Conservation (phyloP, 169 alveolate species). For the Plasmodium inui region DNA sequence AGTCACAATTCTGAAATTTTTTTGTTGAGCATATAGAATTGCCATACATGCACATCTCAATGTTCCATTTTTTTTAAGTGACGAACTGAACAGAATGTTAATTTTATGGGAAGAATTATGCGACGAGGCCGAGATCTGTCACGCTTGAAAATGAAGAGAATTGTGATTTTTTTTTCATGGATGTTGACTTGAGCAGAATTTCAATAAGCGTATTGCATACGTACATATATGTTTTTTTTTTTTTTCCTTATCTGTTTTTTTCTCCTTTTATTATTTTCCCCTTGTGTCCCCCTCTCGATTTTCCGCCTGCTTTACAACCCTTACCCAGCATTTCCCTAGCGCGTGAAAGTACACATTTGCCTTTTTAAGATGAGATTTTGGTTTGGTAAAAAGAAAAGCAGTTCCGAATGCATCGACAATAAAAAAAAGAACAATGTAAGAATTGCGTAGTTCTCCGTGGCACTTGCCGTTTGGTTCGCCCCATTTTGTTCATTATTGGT, state of each 20-base stretch:
- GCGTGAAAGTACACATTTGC: not conserved
- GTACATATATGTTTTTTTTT: not conserved
- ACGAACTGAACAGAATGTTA: conserved; percentile 6
- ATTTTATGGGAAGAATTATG: conserved; percentile 18
- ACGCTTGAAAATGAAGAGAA: not conserved
- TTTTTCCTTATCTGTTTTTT: not conserved
- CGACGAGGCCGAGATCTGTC: not conserved
- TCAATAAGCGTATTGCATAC: not conserved
- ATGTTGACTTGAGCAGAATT: not conserved
- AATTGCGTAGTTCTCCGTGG: not conserved
- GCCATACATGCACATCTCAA: not conserved
- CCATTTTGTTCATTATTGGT: not conserved
- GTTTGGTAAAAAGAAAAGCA: conserved; percentile 70
- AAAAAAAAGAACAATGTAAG: conserved; percentile 60
- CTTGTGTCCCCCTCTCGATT: not conserved
- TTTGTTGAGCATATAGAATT: not conserved
- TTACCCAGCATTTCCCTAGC: not conserved
- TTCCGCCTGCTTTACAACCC: not conserved
- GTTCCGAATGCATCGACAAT: conserved; percentile 47
- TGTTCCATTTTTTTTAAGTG: conserved; percentile 8
- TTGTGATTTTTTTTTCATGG: conserved; percentile 14
- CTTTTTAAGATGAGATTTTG: conserved; percentile 75
- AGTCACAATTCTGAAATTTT: not conserved
- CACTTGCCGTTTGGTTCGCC: not conserved
- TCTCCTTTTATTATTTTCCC: not conserved